Evolutionary conservation across 2,329 filamentous ascomycete genomes (phyloP).

Genomic region (Cryphonectria japonica): DNA sequence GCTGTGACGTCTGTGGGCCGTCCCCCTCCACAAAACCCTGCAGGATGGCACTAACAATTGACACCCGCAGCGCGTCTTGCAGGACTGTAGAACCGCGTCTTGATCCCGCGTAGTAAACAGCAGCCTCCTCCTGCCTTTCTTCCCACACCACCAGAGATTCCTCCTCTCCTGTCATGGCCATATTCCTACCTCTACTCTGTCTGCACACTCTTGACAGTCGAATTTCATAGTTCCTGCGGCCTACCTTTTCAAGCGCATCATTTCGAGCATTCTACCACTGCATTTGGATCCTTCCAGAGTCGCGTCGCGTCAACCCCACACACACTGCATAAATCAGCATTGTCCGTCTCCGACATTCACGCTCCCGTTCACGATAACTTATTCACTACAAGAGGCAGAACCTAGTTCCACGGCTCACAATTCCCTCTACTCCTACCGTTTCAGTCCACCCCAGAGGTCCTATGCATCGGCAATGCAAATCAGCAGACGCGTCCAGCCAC

Average conservation of each 20-base stretch:
- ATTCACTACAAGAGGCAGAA: neutral
- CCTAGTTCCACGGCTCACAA: neutral
- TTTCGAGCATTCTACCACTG: constrained; percentile 22
- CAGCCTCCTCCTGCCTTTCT: neutral
- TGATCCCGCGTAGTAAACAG: constrained; percentile 14
- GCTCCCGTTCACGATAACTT: neutral
- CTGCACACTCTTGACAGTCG: neutral
- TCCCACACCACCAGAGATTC: neutral
- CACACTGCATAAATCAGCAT: constrained; percentile 22
- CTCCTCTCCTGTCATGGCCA: neutral
- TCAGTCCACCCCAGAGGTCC: constrained; percentile 24
- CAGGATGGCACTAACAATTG: neutral
- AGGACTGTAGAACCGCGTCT: constrained; percentile 14
- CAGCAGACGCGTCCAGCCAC: constrained; percentile 39
- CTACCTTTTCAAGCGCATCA: constrained; percentile 14
- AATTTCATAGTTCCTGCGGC: neutral
- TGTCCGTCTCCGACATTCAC: constrained; percentile 1
- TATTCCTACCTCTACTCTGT: neutral
- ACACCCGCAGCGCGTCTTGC: constrained; percentile 12
- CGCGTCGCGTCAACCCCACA: constrained; percentile 24
- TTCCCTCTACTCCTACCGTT: neutral
- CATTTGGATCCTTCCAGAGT: constrained; percentile 6
- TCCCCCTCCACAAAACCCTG: neutral
- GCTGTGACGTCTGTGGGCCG: constrained; percentile 7
- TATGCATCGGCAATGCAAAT: constrained; percentile 40